Base-by-base conservation (phyloP, 2,329 filamentous ascomycete genomes). In the Polytolypa hystricis region DNA sequence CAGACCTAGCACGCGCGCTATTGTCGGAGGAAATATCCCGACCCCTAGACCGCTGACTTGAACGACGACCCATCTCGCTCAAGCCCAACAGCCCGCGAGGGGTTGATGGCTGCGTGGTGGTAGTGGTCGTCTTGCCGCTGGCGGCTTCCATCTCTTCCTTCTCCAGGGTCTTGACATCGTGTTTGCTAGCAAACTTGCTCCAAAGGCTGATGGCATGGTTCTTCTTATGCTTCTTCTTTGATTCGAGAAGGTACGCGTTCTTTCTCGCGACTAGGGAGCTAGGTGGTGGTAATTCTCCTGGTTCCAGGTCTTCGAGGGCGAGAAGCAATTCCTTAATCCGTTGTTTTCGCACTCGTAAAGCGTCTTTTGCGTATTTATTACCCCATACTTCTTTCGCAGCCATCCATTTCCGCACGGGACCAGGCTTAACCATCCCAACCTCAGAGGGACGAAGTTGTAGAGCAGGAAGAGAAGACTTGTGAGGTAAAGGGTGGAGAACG, bases 111-210 rank as follows among this genome's bases (percentile, higher is more conserved):
- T n/a, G n/a, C n/a, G n/a, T n/a, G n/a, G n/a, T n/a, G n/a, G n/a
- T n/a, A n/a, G n/a, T n/a, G n/a, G n/a, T n/a, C n/a, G n/a, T n/a
- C n/a, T n/a, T n/a, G n/a, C n/a, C n/a, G n/a, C n/a, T n/a, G n/a
- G n/a, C n/a, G n/a, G n/a, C n/a, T 17, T 19, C 31, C n/a, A n/a
- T n/a, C n/a, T 7, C 21, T 7, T 30, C 16, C 6, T 32, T 53
- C 30, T 54, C 50, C 10, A 93, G 69, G 0, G 81, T 82, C 43
- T 70, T 70, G 56, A 89, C 74, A 53, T 96, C 91, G 52, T 95
- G 85, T 54, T 83, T 93, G 30, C 81, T 87, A 10, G 84, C 86
- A 82, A 86, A 93, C 1, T 80, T 67, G 33, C 78, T 82, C 89
- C 89, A 96, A 45, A 95, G 64, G 2, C 79, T 75, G 56, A 95